phyloP scores from a whole-genome alignment of 257 asterid species.

The Prunella vulgaris region DNA sequence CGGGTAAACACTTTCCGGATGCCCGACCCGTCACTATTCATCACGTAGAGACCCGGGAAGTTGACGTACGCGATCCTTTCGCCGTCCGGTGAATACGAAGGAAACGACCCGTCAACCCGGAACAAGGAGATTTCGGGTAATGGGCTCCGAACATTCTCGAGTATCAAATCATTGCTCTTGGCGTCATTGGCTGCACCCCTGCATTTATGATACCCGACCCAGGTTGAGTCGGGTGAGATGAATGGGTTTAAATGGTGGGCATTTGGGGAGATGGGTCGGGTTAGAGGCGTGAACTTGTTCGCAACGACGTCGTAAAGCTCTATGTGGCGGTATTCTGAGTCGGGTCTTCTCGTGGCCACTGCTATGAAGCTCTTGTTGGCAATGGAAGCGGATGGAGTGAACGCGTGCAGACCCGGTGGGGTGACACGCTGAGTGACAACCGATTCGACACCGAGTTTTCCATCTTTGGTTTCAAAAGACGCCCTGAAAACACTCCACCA shows the following conservation, averaged over 20 bases:
- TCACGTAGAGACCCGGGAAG: conserved; percentile 58
- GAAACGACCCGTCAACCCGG: conserved; percentile 77
- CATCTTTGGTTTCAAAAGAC: conserved; percentile 16
- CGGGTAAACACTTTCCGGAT: conserved; percentile 33
- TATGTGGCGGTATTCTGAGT: conserved; percentile 63
- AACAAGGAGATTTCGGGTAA: conserved; percentile 50
- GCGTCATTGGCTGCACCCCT: conserved; percentile 42
- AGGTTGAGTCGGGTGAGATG: conserved; percentile 50
- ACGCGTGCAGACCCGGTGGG: conserved; percentile 87
- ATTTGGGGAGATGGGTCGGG: conserved; percentile 51
- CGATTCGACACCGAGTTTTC: conserved; percentile 30
- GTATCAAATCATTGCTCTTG: conserved; percentile 29
- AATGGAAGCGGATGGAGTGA: conserved; percentile 75
- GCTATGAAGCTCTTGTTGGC: conserved; percentile 57
- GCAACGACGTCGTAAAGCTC: conserved; percentile 59
- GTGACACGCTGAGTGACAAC: conserved; percentile 56
- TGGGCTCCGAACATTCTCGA: conserved; percentile 58
- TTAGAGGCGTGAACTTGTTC: conserved; percentile 35
- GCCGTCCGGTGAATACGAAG: conserved; percentile 77
- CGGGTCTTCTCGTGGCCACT: conserved; percentile 69
- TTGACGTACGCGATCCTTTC: conserved; percentile 58
- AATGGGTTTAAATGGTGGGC: conserved; percentile 79
- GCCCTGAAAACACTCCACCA: conserved; percentile 93
- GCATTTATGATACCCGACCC: conserved; percentile 75
- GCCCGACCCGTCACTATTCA: conserved; percentile 78